phyloP scores from a whole-genome alignment of 1,139 yeast genomes.

The Kodamaea sp. region DNA sequence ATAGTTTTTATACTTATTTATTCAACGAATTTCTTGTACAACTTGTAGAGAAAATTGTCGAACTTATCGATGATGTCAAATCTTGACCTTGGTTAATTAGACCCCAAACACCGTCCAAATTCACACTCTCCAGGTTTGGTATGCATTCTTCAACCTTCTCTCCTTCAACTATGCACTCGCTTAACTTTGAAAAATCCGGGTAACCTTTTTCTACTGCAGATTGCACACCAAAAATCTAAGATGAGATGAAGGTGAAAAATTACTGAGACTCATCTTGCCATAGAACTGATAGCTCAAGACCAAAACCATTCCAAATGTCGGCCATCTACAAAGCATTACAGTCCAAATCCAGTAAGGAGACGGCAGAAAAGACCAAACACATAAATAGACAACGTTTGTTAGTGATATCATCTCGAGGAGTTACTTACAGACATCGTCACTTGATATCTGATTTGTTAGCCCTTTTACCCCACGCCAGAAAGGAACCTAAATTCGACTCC shows the following conservation, averaged over 20 bases:
- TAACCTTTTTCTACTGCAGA: slow-evolving; percentile 7
- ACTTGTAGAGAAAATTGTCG: too few species aligned
- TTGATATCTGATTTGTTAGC: slow-evolving; percentile 77
- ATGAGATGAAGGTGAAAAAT: slow-evolving; percentile 13
- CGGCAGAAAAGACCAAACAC: slow-evolving; percentile 52
- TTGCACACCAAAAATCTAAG: slow-evolving; percentile 6
- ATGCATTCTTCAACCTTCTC: too few species aligned
- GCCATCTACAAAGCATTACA: slow-evolving; percentile 72
- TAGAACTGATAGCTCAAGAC: background rate
- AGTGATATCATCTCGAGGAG: slow-evolving; percentile 91
- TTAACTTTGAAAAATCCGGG: slow-evolving; percentile 7
- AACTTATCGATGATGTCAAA: too few species aligned
- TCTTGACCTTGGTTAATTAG: too few species aligned
- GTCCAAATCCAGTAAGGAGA: slow-evolving; percentile 44
- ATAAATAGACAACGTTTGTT: slow-evolving; percentile 80
- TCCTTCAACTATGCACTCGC: too few species aligned
- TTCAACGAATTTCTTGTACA: background rate
- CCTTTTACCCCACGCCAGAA: slow-evolving; percentile 91
- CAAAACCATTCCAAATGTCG: slow-evolving; percentile 41
- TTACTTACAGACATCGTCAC: slow-evolving; percentile 93
- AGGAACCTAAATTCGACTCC: slow-evolving; percentile 94
- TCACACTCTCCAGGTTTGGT: too few species aligned
- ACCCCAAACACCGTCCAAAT: too few species aligned
- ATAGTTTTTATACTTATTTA: slow-evolving; percentile 1
- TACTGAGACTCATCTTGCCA: slow-evolving; percentile 1